Evolutionary conservation across 2,329 filamentous ascomycete species (phyloP), one percentile per base, ranked within the genome.

Genomic region (Aspergillus ibericus): DNA sequence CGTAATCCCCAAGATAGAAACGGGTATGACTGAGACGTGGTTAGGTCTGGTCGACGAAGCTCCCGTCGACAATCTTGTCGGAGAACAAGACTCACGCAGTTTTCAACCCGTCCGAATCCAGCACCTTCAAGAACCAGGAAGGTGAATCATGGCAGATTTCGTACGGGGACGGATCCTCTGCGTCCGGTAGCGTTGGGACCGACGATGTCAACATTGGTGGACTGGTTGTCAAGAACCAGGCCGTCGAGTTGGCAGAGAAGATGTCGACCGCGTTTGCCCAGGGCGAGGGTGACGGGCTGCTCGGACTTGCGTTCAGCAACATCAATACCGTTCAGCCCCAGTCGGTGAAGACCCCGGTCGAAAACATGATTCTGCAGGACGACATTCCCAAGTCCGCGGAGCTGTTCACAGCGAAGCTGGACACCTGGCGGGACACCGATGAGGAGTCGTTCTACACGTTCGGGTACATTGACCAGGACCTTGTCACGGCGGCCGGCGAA

Each of bases 391-490:
- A 79, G 48, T 76, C 77, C 0, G 69, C 80, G 1, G 79, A 85
- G 67, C 78, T 90, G 6, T 90, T 90, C 75, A 89, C 87, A 0
- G 84, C 81, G 18, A 85, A 85, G 57, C 80, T 90, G 47, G 85
- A 85, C 63, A 81, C 82, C 65, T 77, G 80, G 74, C 77, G 81
- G 47, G 83, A 87, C 66, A 67, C 70, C 4, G 74, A 80, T 55
- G 79, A 81, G 40, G 73, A 80, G 59, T 85, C 73, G 0, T 91
- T 90, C 77, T 91, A 88, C 76, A 91, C 88, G 1, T 91, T 91
- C 63, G 89, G 89, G 18, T 88, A 80, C 72, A 88, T 91, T 67
- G 88, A 91, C 66, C 69, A 87, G 63, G 81, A 83, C n/a, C 81
- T 84, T 0, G 78, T 89, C 49, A 80, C 77, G 55, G 77, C 79